These are phyloP conservation scores for Sporisorium iseilematis-ciliati DNA, from an alignment of 1,284 basidiomycete genomes.

Conservation along the genomic window DNA sequence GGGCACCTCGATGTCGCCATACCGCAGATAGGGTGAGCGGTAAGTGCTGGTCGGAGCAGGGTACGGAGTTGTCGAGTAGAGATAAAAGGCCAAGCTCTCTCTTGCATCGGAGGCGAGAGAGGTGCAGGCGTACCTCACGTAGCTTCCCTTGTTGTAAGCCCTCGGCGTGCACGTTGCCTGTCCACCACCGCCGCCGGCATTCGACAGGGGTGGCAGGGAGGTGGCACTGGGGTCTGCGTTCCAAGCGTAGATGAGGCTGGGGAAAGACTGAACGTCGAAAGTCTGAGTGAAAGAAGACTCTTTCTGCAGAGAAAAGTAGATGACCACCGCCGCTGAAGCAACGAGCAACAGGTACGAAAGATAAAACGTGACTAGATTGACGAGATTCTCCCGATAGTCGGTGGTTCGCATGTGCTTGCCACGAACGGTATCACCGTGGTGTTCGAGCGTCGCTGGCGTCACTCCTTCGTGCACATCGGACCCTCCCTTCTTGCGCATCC, in stretches of 20 bases:
- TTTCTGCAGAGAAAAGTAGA: constrained; percentile 5
- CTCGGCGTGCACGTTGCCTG: constrained; percentile 2
- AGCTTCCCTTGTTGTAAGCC: background rate
- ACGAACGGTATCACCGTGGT: background rate
- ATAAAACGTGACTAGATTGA: constrained; percentile 8
- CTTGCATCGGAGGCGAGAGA: constrained; percentile 7
- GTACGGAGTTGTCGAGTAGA: constrained; percentile 8
- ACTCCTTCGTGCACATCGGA: background rate
- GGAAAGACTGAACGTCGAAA: background rate
- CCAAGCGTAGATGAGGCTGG: constrained; percentile 10
- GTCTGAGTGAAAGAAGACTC: constrained; percentile 8
- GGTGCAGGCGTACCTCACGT: background rate
- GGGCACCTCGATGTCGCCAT: background rate
- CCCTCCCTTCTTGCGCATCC: background rate
- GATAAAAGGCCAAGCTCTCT: constrained; percentile 1
- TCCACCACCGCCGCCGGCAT: background rate
- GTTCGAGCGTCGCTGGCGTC: background rate
- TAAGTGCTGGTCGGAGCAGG: background rate
- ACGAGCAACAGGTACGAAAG: constrained; percentile 4
- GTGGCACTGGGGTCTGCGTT: background rate
- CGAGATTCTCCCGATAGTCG: constrained; percentile 7
- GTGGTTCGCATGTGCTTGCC: background rate
- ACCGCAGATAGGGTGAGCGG: too few relatives aligned
- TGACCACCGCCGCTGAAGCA: constrained; percentile 1
- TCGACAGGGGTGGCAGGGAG: background rate